A percentile compares a stretch with the other conserved stretches of the same genome.
These are phyloP conservation scores for Dichomitus squalens DNA, from an alignment of 1,284 basidiomycete genomes.

Conservation along the genomic window DNA sequence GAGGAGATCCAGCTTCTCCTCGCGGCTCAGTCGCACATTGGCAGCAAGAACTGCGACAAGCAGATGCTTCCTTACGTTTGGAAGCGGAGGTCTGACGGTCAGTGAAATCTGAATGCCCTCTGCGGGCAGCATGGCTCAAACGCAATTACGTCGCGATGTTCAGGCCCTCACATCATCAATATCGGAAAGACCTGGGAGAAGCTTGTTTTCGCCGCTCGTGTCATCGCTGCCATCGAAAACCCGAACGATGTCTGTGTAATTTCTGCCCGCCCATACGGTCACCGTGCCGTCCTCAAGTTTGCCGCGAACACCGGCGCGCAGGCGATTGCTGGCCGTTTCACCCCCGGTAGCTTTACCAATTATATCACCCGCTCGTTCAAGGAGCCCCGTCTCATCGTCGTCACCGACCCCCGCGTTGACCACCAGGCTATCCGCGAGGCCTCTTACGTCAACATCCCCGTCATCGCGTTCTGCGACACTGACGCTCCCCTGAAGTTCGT, in stretches of 20 bases:
- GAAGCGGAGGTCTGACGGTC: constrained; percentile 95
- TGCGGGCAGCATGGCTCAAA: constrained; percentile 16
- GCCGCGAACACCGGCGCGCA: constrained; percentile 98
- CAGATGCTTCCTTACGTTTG: constrained; percentile 98
- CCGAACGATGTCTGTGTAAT: constrained; percentile 98
- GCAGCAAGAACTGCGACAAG: constrained; percentile 99
- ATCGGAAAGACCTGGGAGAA: constrained; percentile 99
- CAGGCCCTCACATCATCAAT: constrained; percentile 96
- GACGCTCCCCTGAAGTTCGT: constrained; percentile 97
- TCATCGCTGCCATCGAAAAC: constrained; percentile 96
- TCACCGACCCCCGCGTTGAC: constrained; percentile 98
- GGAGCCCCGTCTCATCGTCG: constrained; percentile 97
- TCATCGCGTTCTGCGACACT: constrained; percentile 98
- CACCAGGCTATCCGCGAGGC: constrained; percentile 99
- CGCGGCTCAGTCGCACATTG: constrained; percentile 95
- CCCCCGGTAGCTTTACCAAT: constrained; percentile 98
- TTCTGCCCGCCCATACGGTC: constrained; percentile 97
- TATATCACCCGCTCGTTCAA: constrained; percentile 99
- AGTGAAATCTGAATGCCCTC: constrained; percentile 31
- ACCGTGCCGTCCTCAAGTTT: constrained; percentile 98
- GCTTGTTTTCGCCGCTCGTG: constrained; percentile 92
- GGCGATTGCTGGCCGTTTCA: constrained; percentile 99
- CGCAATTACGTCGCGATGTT: constrained; percentile 5
- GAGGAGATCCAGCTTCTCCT: constrained; percentile 97
- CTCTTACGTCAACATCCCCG: constrained; percentile 99